Evolutionary conservation across 192 early-diverging fungal genomes (phyloP), one percentile per base, ranked within the genome.

Genomic region (Podila verticillata): DNA sequence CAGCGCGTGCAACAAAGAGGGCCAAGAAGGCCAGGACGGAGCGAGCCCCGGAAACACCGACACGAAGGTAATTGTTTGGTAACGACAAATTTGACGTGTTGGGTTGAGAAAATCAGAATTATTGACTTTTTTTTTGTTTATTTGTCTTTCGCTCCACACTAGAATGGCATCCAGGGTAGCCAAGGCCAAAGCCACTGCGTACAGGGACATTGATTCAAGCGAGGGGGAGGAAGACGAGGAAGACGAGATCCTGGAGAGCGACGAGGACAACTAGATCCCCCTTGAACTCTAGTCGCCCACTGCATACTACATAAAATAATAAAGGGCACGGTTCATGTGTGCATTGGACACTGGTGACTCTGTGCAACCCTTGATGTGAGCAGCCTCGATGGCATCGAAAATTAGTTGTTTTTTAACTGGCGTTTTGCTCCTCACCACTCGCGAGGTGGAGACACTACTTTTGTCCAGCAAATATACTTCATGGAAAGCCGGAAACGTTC

Each of bases 81-180:
- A 24, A 7, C 17, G 4, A 22, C 1, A n/a, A 3, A 17, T n/a
- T 17, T 56, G 22, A 8, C 48, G 17, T 7, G 3, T 5, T 7
- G 9, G n/a, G 31, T 34, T 17, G 30, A 62, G 12, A 5, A 22
- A 48, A 24, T 13, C 44, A 10, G 9, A 29, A 13, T 5, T 5
- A 60, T 24, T 20, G 19, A 32, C 19, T 39, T 30, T 47, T 24
- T 12, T 57, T 26, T 63, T 6, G n/a, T 17, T 49, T 30, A 28
- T 44, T 57, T 5, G 30, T 31, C 32, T 22, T 26, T 17, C 6
- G 32, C 1, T 44, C 3, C 39, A 44, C 7, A 8, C 17, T 54
- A 80, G 77, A 60, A 80, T 80, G 77, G 77, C 77, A 7, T 72
- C 70, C 2, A 60, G 77, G 29, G 77, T 70, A 7, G 77, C 70